phyloP scores from a whole-genome alignment of 495 filamentous ascomycete species.

The Penicillium pulvis region DNA sequence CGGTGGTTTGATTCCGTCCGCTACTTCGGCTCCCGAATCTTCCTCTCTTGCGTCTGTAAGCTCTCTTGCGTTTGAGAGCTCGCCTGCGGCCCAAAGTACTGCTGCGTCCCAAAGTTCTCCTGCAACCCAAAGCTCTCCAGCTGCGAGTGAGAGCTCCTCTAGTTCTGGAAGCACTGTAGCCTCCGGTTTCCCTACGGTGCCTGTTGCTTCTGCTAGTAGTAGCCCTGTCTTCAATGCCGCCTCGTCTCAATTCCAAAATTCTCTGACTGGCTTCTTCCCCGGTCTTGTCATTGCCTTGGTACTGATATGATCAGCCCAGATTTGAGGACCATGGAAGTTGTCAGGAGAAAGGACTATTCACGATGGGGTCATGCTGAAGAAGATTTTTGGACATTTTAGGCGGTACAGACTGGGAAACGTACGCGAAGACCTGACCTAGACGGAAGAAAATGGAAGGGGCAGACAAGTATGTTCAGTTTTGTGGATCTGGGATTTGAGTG shows the following conservation, averaged over 20 bases:
- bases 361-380: neutral
- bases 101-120: constrained; percentile 4
- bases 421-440: neutral
- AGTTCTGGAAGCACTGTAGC: neutral
- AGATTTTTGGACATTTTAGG: neutral
- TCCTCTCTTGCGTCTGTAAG: neutral
- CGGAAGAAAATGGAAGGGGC: neutral
- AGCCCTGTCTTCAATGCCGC: constrained; percentile 25
- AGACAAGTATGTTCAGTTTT: neutral
- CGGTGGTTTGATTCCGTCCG: constrained; percentile 4
- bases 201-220: constrained; percentile 11
- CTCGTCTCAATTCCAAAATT: constrained; percentile 26
- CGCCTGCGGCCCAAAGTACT: constrained; percentile 9
- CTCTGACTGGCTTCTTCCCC: constrained; percentile 23
- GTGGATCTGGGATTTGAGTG: neutral
- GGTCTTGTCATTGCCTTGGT: constrained; percentile 20
- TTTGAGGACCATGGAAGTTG: neutral
- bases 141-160: neutral
- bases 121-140: constrained; percentile 10
- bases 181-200: neutral
- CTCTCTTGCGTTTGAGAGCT: constrained; percentile 6
- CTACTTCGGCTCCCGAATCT: constrained; percentile 8
- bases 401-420: neutral
- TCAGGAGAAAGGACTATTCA: neutral
- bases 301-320: constrained; percentile 19